Percentiles rank a stretch among this genome's conserved stretches.
Evolutionary conservation across 805 yeast genomes (phyloP).

Genomic region (Yarrowia deformans): DNA sequence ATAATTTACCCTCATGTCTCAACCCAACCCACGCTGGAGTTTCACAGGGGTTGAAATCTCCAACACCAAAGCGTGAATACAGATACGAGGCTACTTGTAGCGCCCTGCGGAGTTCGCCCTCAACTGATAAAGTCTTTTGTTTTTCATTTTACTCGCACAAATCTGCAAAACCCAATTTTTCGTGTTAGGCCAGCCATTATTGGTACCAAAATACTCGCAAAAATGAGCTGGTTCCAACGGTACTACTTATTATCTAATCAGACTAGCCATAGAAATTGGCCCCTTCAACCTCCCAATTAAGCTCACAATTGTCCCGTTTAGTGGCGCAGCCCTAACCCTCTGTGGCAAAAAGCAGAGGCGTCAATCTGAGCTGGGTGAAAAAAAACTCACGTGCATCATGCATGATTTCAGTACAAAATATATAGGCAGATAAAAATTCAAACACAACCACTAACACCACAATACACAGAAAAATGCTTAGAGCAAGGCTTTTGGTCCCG

Average conservation of each 20-base stretch:
- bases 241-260: too few relatives aligned
- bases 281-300: background rate
- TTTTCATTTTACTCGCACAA: too few relatives aligned
- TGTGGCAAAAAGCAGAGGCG: constrained; percentile 6
- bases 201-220: background rate
- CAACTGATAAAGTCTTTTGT: too few relatives aligned
- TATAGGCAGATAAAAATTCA: background rate
- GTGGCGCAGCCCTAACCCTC: background rate
- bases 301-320: background rate
- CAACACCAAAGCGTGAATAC: too few relatives aligned
- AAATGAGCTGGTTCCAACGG: background rate
- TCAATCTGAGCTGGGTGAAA: background rate
- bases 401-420: constrained; percentile 25
- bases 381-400: constrained; percentile 34
- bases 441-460: background rate
- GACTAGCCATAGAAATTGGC: too few relatives aligned
- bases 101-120: too few relatives aligned
- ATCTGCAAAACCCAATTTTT: too few relatives aligned
- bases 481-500: constrained; percentile 30
- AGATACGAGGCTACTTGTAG: too few relatives aligned
- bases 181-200: too few relatives aligned
- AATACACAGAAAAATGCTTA: constrained; percentile 11
- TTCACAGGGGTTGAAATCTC: too few relatives aligned
- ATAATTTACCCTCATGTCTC: too few relatives aligned
- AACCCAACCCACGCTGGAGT: too few relatives aligned